phyloP scores from a whole-genome alignment of 306 rosid genomes.

The Parietaria judaica region DNA sequence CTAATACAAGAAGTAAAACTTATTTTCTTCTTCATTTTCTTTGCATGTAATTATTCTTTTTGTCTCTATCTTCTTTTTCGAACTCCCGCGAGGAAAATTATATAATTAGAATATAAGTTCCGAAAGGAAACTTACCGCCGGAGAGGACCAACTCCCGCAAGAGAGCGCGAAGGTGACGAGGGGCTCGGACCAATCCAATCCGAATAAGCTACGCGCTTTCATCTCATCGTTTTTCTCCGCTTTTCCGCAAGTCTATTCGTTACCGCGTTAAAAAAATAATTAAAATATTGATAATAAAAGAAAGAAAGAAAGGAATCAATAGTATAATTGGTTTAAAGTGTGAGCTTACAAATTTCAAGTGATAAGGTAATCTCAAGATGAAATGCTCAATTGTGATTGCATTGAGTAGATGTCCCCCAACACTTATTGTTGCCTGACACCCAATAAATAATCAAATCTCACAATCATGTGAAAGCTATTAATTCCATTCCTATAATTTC shows the following conservation, averaged over 20 bases:
- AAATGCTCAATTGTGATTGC: constrained; percentile 94
- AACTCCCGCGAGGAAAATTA: no score
- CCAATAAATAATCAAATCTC: not conserved
- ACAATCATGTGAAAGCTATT: not conserved
- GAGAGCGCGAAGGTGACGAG: constrained; percentile 93
- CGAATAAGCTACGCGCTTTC: constrained; percentile 64
- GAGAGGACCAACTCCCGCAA: constrained; percentile 99
- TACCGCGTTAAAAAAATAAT: no score
- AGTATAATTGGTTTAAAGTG: not conserved
- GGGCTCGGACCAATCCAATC: constrained; percentile 86
- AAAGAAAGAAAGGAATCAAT: not conserved
- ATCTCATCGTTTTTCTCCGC: constrained; percentile 73
- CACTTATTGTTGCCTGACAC: constrained; percentile 67
- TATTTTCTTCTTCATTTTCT: no score
- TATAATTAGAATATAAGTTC: not conserved
- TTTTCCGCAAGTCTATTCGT: constrained; percentile 64
- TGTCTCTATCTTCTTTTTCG: no score
- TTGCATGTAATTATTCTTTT: no score
- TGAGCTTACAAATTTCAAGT: constrained; percentile 78
- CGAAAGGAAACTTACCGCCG: constrained; percentile 63
- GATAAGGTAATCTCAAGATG: constrained; percentile 90
- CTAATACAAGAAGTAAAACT: no score
- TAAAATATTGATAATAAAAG: no score
- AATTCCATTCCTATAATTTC: not conserved
- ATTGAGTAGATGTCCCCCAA: constrained; percentile 74